These are phyloP conservation scores for Aspergillus japonicus DNA, from an alignment of 2,329 filamentous ascomycete genomes.

Conservation along the genomic window DNA sequence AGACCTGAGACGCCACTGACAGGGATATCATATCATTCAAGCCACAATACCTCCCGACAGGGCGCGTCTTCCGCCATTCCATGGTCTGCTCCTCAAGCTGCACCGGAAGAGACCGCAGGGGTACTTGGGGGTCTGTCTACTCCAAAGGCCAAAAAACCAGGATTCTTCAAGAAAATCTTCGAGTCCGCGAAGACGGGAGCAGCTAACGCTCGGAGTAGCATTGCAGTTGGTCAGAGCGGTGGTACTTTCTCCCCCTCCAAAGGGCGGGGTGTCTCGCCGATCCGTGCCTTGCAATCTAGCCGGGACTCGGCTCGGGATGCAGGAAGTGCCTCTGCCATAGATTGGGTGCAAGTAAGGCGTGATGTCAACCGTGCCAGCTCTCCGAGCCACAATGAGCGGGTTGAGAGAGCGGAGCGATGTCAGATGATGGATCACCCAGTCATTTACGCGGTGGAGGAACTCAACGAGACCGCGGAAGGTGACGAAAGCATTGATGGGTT, in stretches of 20 bases:
- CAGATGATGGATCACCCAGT: constrained; percentile 92
- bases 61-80: constrained; percentile 65
- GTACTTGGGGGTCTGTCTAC: constrained; percentile 73
- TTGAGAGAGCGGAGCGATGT: constrained; percentile 82
- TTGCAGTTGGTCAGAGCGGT: constrained; percentile 62
- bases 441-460: constrained; percentile 83
- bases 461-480: constrained; percentile 80
- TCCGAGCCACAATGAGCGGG: constrained; percentile 80
- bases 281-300: constrained; percentile 31
- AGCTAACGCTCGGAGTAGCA: constrained; percentile 81
- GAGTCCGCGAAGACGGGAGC: constrained; percentile 93
- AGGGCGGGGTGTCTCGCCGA: constrained; percentile 47
- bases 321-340: constrained; percentile 60
- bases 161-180: constrained; percentile 93
- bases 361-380: constrained; percentile 96
- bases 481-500: constrained; percentile 85
- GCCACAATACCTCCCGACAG: constrained; percentile 64
- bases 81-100: constrained; percentile 47
- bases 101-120: constrained; percentile 62
- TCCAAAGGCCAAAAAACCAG: constrained; percentile 77
- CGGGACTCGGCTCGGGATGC: constrained; percentile 65
- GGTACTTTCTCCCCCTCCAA: constrained; percentile 51
- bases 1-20: constrained; percentile 61
- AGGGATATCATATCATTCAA: constrained; percentile 86
- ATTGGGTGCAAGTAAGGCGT: constrained; percentile 96